Percentiles rank a stretch among this genome's conserved stretches.
phyloP scores from a whole-genome alignment of 768 basidiomycete genomes.

The Panaeolus cyanescens region DNA sequence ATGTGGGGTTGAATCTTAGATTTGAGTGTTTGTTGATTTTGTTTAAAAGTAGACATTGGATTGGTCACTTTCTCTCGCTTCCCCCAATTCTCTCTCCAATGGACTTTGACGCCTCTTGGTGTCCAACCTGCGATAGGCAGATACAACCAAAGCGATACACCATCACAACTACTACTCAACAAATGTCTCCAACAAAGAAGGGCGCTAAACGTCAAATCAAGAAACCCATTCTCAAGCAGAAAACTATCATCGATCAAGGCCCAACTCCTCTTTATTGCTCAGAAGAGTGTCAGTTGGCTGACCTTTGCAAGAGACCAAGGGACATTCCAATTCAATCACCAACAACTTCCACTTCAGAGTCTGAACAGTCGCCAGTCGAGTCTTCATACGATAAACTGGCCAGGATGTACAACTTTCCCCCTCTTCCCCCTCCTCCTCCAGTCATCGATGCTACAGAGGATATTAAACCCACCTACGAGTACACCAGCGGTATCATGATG shows the following conservation, averaged over 20 bases:
- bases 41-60: not conserved
- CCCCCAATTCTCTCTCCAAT: conserved; percentile 17
- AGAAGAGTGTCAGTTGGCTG: conserved; percentile 67
- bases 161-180: conserved; percentile 37
- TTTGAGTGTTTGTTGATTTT: not conserved
- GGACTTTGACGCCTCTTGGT: conserved; percentile 75
- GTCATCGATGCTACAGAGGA: conserved; percentile 24
- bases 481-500: conserved; percentile 70
- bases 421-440: conserved; percentile 28
- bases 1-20: not conserved
- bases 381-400: conserved; percentile 11
- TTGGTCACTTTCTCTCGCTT: not conserved
- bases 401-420: conserved; percentile 19
- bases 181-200: conserved; percentile 45
- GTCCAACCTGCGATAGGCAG: conserved; percentile 76
- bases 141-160: conserved; percentile 77
- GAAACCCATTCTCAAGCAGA: conserved; percentile 45
- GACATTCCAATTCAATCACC: conserved; percentile 47
- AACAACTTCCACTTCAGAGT: conserved; percentile 17
- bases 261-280: conserved; percentile 88
- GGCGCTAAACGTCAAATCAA: conserved; percentile 50
- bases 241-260: conserved; percentile 75
- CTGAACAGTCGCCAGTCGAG: conserved; percentile 38
- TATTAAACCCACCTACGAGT: conserved; percentile 28
- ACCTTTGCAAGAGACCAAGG: conserved; percentile 46